These are phyloP conservation scores for Hymenochaete sp. DNA, from an alignment of 1,284 basidiomycete genomes.

Conservation along the genomic window DNA sequence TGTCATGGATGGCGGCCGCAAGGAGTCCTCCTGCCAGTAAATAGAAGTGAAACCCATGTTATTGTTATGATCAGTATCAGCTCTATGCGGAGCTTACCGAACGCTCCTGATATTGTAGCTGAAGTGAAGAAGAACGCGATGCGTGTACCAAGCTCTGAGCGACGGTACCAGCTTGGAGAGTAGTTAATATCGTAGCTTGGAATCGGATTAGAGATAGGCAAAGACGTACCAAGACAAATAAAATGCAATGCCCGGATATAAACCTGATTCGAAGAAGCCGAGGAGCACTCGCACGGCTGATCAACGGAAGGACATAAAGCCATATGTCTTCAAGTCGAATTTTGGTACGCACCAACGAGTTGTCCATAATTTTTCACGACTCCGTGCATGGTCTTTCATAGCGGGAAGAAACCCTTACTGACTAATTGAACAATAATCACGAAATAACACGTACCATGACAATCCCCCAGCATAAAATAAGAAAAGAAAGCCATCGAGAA, in stretches of 20 bases:
- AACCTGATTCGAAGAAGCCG: constrained; percentile 43
- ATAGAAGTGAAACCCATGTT: not conserved
- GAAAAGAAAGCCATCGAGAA: constrained; percentile 48
- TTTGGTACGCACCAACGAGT: constrained; percentile 34
- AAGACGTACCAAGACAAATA: constrained; percentile 42
- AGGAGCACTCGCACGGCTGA: constrained; percentile 43
- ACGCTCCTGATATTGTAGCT: constrained; percentile 61
- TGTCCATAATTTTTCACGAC: constrained; percentile 40
- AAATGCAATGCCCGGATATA: constrained; percentile 49
- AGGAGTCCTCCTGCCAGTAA: constrained; percentile 47
- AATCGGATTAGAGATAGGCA: not conserved
- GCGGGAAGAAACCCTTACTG: constrained; percentile 4
- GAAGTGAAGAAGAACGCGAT: constrained; percentile 61
- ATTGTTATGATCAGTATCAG: not conserved
- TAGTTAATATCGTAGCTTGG: constrained; percentile 8
- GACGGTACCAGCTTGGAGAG: constrained; percentile 53
- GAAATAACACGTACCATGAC: constrained; percentile 37
- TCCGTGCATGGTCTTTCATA: constrained; percentile 42
- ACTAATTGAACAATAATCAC: not conserved
- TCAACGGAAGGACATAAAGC: not conserved
- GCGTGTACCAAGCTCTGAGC: constrained; percentile 50
- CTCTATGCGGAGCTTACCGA: constrained; percentile 35
- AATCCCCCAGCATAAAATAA: constrained; percentile 51
- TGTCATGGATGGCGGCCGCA: constrained; percentile 58
- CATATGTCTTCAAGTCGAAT: not conserved